Evolutionary conservation across 1,139 yeast genomes (phyloP).

Genomic region (Magnusiomyces suaveolens): DNA sequence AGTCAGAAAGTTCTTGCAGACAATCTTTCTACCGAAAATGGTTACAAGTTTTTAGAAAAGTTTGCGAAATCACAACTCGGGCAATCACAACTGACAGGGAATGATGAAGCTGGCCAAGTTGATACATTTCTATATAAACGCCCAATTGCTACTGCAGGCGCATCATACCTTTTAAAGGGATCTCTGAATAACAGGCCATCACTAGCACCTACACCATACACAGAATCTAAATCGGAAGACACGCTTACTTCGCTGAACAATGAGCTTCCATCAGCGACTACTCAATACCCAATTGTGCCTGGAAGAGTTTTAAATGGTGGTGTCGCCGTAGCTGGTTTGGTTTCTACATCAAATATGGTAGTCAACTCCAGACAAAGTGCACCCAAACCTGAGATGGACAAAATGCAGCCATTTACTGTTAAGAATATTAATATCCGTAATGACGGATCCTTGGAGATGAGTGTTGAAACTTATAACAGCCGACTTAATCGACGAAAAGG

Average conservation of each 20-base stretch:
- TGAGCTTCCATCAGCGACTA: neutral
- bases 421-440: slow-evolving; percentile 6
- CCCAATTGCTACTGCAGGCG: slow-evolving; percentile 21
- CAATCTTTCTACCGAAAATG: neutral
- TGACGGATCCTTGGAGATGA: slow-evolving; percentile 9
- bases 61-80: neutral
- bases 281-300: slow-evolving; percentile 8
- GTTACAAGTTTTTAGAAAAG: neutral
- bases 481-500: neutral
- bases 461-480: slow-evolving; percentile 3
- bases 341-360: slow-evolving; percentile 12
- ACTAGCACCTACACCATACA: neutral
- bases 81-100: neutral
- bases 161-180: slow-evolving; percentile 20
- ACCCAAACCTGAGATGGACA: slow-evolving; percentile 5
- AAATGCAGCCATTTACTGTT: slow-evolving; percentile 10
- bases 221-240: neutral
- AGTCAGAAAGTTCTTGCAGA: neutral
- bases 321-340: slow-evolving; percentile 18
- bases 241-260: neutral
- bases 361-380: neutral
- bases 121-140: neutral
- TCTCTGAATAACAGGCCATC: slow-evolving; percentile 16
- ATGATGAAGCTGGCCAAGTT: neutral
- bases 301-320: slow-evolving; percentile 16